A percentile compares a stretch with the other conserved stretches of the same genome.
phyloP scores from a whole-genome alignment of 2,329 filamentous ascomycete genomes.

The Ascocoryne sarcoides region DNA sequence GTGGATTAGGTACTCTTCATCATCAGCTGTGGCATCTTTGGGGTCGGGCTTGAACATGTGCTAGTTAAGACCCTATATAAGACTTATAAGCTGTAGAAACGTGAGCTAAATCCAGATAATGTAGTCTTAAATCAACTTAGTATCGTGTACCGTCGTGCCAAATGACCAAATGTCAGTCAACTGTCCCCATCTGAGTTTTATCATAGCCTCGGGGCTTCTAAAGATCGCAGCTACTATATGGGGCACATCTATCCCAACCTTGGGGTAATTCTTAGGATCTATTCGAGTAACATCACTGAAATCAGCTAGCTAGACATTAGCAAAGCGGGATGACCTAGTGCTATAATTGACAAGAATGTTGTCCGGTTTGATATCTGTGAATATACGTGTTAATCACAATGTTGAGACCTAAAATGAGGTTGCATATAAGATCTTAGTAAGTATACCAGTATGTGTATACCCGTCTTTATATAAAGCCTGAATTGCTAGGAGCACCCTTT shows the following conservation, averaged over 20 bases:
- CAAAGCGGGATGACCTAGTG: slow-evolving; percentile 24
- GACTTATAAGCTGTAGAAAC: slow-evolving; percentile 21
- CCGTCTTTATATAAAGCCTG: slow-evolving; percentile 19
- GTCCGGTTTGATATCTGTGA: slow-evolving; percentile 29
- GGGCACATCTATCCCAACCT: slow-evolving; percentile 16
- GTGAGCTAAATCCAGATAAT: slow-evolving; percentile 15
- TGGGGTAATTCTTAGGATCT: slow-evolving; percentile 18
- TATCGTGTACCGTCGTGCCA: slow-evolving; percentile 27
- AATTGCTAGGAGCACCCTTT: slow-evolving; percentile 19
- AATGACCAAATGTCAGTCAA: slow-evolving; percentile 35
- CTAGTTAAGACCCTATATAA: slow-evolving; percentile 22
- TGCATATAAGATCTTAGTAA: slow-evolving; percentile 9
- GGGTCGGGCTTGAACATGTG: slow-evolving; percentile 23
- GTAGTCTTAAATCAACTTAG: slow-evolving; percentile 7
- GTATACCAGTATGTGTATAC: slow-evolving; percentile 20
- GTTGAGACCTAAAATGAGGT: slow-evolving; percentile 11
- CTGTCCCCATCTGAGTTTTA: slow-evolving; percentile 29
- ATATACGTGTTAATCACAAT: slow-evolving; percentile 11
- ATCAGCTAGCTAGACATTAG: slow-evolving; percentile 30
- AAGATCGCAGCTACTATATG: slow-evolving; percentile 31
- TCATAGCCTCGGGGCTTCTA: slow-evolving; percentile 30
- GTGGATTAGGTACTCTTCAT: slow-evolving; percentile 19
- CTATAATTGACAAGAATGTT: slow-evolving; percentile 31
- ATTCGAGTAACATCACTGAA: slow-evolving; percentile 24
- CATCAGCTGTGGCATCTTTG: slow-evolving; percentile 18